Evolutionary conservation across 306 rosid species (phyloP).

Genomic region (Pterocarpus santalinus): DNA sequence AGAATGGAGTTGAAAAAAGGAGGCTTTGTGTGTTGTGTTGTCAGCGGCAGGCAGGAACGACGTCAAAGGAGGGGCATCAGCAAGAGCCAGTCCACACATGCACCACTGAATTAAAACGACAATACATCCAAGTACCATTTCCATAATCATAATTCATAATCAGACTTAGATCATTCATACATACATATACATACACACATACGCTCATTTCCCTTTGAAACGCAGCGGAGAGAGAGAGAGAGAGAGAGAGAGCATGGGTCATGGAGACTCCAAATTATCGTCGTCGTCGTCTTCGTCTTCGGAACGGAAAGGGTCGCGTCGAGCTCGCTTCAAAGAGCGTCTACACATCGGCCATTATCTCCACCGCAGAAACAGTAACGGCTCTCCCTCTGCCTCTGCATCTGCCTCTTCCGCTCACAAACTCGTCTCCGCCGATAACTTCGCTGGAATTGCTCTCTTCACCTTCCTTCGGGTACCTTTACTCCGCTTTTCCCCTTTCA

Average conservation of each 20-base stretch:
- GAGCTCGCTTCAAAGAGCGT: slow-evolving; percentile 65
- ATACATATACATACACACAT: too few species aligned
- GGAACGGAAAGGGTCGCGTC: slow-evolving; percentile 51
- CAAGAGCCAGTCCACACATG: too few species aligned
- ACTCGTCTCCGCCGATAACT: slow-evolving; percentile 56
- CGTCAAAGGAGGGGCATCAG: too few species aligned
- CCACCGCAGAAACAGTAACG: slow-evolving; percentile 29
- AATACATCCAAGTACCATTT: too few species aligned
- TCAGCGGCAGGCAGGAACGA: too few species aligned
- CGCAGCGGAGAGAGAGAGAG: too few species aligned
- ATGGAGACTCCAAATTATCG: slow-evolving; percentile 57
- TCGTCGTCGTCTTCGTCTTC: slow-evolving; percentile 21
- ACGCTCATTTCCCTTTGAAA: too few species aligned
- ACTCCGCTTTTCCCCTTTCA: not conserved
- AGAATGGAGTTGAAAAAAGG: too few species aligned
- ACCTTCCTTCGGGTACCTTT: slow-evolving; percentile 62
- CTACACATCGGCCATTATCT: slow-evolving; percentile 51
- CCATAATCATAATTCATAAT: too few species aligned
- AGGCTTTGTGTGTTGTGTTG: too few species aligned
- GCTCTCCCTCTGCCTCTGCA: not conserved
- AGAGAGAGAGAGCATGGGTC: slow-evolving; percentile 60
- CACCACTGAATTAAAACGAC: too few species aligned
- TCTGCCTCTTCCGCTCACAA: slow-evolving; percentile 47
- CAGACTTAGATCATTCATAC: too few species aligned
- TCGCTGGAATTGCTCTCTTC: slow-evolving; percentile 89